phyloP scores from a whole-genome alignment of 805 yeast genomes.

The Saccharomycopsis fibuligera region DNA sequence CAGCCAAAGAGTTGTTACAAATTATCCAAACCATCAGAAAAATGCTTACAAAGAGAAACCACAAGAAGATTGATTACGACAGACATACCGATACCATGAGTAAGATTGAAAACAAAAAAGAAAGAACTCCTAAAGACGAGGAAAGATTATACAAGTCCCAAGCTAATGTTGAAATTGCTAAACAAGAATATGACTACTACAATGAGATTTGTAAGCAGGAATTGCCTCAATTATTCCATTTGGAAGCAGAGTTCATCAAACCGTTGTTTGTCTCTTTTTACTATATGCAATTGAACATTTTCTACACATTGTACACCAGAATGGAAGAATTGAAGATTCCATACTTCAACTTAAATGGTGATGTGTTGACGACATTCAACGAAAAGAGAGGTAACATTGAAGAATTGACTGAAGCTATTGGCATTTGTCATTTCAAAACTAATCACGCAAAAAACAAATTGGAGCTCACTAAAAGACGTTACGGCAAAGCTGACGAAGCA shows the following conservation, averaged over 20 bases:
- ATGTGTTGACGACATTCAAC: constrained; percentile 72
- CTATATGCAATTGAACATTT: constrained; percentile 96
- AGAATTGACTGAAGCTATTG: constrained; percentile 81
- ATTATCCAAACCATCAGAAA: constrained; percentile 80
- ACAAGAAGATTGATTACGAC: constrained; percentile 90
- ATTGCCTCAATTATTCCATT: constrained; percentile 76
- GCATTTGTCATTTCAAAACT: constrained; percentile 83
- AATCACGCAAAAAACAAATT: constrained; percentile 83
- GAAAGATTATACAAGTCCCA: constrained; percentile 85
- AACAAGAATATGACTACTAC: constrained; percentile 92
- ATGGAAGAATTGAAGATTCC: constrained; percentile 97
- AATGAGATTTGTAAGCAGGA: constrained; percentile 91
- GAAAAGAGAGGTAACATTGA: constrained; percentile 86
- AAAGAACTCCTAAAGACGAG: constrained; percentile 82
- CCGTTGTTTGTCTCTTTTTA: constrained; percentile 93
- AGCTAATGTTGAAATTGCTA: constrained; percentile 83
- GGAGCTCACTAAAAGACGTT: constrained; percentile 76
- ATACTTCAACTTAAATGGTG: constrained; percentile 81
- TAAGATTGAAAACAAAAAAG: constrained; percentile 73
- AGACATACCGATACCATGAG: constrained; percentile 65
- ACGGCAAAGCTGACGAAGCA: constrained; percentile 35
- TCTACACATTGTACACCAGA: constrained; percentile 82
- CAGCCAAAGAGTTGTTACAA: constrained; percentile 84
- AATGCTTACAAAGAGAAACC: constrained; percentile 93
- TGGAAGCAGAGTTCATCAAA: constrained; percentile 87